Base-by-base conservation (phyloP, 1,284 basidiomycete species). In the Testicularia cyperi region DNA sequence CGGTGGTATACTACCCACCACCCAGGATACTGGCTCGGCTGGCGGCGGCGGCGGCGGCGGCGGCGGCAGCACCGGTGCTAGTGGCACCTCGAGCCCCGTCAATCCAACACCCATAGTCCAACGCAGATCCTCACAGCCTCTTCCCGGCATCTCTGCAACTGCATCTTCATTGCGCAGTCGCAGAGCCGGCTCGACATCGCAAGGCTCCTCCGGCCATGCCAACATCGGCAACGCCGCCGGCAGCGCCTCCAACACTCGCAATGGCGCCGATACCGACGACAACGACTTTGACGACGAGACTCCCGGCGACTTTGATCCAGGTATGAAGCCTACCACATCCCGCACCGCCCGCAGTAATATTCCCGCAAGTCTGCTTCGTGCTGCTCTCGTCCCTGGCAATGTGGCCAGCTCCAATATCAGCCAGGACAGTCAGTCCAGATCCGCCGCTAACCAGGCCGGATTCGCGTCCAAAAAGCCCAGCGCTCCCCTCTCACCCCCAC, bases 71-170 rank as follows among this genome's bases (percentile, higher is more conserved):
- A 26, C 8, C 25, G 25, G 14, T 26, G 37, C 40, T 25, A 30
- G 32, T 20, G 21, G 25, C 10, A 18, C 16, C 16, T 21, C 27
- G 7, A 10, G 30, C 10, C 24, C 51, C 4, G 38, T 18, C 26
- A 53, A 26, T 24, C 26, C 46, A 26, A 38, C 57, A 16, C 43
- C 61, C 12, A 24, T 30, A 10, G 45, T 65, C 28, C 62, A 65
- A 23, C 51, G 62, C 9, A 23, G 62, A 29, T 61, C 62, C 1
- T 65, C 62, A 2, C 53, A 63, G 29, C 68, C 70, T n/a, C 41
- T 74, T 6, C 68, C 71, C 2, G 71, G 71, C 27, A 70, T 74
- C 25, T 72, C 68, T 20, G 56, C 65, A 13, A 74, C 71, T 14
- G 71, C 70, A 14, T 70, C 68, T 3, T 71, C 68, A 7, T 45